Percentiles rank a stretch among this genome's conserved stretches.
Conservation (phyloP, 169 alveolate species). For the Pseudocohnilembus persalinus region DNA sequence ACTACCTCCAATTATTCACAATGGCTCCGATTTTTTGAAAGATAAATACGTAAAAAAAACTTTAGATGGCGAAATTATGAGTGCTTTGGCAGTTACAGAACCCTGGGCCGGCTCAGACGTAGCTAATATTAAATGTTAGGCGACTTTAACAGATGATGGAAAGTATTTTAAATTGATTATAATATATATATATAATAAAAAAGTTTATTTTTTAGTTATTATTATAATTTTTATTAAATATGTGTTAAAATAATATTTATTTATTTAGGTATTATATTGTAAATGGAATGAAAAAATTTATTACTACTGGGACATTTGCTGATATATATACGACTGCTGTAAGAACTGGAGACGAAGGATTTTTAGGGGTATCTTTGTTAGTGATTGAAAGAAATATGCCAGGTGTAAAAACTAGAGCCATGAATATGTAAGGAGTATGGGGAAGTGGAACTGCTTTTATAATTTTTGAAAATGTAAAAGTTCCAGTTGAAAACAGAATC, state of each 20-base stretch:
- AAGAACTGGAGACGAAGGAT: conserved; percentile 53
- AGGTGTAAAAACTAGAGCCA: conserved; percentile 47
- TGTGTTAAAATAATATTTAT: conserved; percentile 18
- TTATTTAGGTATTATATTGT: conserved; percentile 42
- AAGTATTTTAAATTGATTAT: background rate
- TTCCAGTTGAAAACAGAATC: conserved; percentile 34
- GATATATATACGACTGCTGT: conserved; percentile 52
- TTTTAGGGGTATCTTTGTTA: conserved; percentile 41
- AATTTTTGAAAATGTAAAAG: conserved; percentile 53
- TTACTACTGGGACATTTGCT: conserved; percentile 54
- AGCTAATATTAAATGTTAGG: background rate
- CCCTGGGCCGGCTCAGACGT: background rate
- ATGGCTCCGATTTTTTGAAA: conserved; percentile 29
- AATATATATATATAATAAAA: no score
- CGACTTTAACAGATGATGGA: background rate
- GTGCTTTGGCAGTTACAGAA: background rate
- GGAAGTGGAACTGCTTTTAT: conserved; percentile 53
- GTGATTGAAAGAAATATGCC: conserved; percentile 44
- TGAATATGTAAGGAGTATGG: conserved; percentile 49
- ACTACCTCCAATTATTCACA: conserved; percentile 43
- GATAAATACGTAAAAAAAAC: background rate
- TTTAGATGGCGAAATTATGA: conserved; percentile 34
- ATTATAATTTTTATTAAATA: conserved; percentile 18
- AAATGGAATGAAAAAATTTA: conserved; percentile 57
- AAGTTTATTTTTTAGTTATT: no score